phyloP scores from a whole-genome alignment of 495 filamentous ascomycete species.

The Penicillium simplicissimum region DNA sequence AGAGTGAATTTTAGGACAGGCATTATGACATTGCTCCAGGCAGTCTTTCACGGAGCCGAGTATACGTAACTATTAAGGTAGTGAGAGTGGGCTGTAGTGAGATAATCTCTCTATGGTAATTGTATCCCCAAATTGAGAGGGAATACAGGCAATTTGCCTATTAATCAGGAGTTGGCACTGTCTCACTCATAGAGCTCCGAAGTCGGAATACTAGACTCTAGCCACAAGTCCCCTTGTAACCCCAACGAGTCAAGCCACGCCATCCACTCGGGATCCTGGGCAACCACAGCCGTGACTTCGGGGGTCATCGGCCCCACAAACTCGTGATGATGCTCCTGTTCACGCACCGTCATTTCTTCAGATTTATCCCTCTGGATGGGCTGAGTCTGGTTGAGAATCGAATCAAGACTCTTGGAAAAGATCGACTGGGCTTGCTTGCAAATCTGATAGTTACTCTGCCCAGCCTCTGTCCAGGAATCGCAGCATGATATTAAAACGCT shows the following conservation, averaged over 20 bases:
- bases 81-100: background rate
- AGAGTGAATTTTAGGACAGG: background rate
- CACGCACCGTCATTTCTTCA: background rate
- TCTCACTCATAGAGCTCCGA: background rate
- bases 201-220: background rate
- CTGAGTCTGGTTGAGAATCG: constrained; percentile 9
- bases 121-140: too few relatives aligned
- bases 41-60: background rate
- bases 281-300: background rate
- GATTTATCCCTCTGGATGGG: background rate
- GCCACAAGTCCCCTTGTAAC: background rate
- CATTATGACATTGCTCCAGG: background rate
- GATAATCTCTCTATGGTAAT: too few relatives aligned
- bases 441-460: background rate
- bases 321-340: background rate
- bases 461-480: background rate
- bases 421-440: constrained; percentile 1
- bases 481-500: constrained; percentile 3
- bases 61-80: background rate
- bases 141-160: background rate
- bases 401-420: constrained; percentile 14
- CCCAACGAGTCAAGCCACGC: background rate
- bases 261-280: background rate
- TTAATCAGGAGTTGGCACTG: background rate
- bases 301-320: background rate